Base-by-base conservation (phyloP, 331 rosid genomes). In the Rhamnella rubrinervis region DNA sequence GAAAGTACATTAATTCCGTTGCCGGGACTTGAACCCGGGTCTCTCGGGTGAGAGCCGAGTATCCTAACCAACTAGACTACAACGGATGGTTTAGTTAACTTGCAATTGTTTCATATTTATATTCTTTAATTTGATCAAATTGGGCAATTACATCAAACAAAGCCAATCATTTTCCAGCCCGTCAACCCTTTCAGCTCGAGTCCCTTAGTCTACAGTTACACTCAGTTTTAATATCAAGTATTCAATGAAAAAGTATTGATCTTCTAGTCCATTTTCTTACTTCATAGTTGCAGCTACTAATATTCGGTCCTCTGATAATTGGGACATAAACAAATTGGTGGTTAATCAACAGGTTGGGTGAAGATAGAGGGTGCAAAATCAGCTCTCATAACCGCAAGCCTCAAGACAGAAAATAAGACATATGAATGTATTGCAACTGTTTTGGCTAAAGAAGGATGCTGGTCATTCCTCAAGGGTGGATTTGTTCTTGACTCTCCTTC, bases 401-500 rank as follows among this genome's bases (percentile, higher is more conserved):
- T 93, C 2, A 71, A 77, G 71, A 71, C 86, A 6, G 88, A 82
- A 61, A 59, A 71, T 8, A 80, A 78, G 3, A 70, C 73, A 6
- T 55, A 72, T 61, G 23, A 64, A 12, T 90, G 97, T 67, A 83
- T 93, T 37, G 98, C 95, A 9, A 85, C 95, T 18, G 95, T 87
- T 68, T 76, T 80, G 19, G 95, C 97, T 19, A 91, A 74, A 75
- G 20, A 10, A 55, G 91, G 89, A 62, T 93, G 97, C 73, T 93
- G 98, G 97, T 93, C 98, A 41, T 91, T 93, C 66, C 96, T 93
- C 21, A 93, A 93, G 78, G 98, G 98, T 56, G 98, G 98, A 19
- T 93, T 91, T 81, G 74, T 86, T 58, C 71, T 87, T 1, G 28
- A 64, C n/a, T 77, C 70, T 1, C 72, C 85, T 18, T 85, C 97